phyloP scores from a whole-genome alignment of 2,329 filamentous ascomycete genomes.

The Aspergillus oerlinghausenensis region DNA sequence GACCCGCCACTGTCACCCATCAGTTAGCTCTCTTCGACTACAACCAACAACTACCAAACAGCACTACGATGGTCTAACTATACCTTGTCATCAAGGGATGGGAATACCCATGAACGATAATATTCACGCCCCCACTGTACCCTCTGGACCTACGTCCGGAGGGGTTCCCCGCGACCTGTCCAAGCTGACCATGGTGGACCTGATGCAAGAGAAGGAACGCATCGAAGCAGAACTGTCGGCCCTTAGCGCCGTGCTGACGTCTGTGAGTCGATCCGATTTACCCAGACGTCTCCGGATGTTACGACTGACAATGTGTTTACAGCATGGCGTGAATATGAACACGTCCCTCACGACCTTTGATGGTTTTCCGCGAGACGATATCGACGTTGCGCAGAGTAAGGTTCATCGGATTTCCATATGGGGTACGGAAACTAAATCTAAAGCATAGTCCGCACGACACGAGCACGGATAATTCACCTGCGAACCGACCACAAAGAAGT shows the following conservation, averaged over 20 bases:
- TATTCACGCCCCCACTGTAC: slow-evolving; percentile 65
- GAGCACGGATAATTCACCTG: slow-evolving; percentile 80
- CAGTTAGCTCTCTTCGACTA: not conserved
- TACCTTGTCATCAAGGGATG: slow-evolving; percentile 35
- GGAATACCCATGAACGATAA: slow-evolving; percentile 59
- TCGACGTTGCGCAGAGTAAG: slow-evolving; percentile 91
- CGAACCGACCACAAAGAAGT: slow-evolving; percentile 91
- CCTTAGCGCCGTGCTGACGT: slow-evolving; percentile 79
- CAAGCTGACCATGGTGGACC: slow-evolving; percentile 68
- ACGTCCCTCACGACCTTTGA: slow-evolving; percentile 82
- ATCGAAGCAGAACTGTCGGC: slow-evolving; percentile 84
- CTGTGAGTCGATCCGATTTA: slow-evolving; percentile 51
- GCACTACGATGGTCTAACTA: not conserved
- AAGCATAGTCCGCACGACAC: slow-evolving; percentile 75
- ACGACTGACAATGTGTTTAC: slow-evolving; percentile 12
- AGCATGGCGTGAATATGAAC: slow-evolving; percentile 93
- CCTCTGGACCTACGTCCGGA: slow-evolving; percentile 70
- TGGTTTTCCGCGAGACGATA: slow-evolving; percentile 86
- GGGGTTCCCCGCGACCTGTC: slow-evolving; percentile 55
- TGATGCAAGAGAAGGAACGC: slow-evolving; percentile 78
- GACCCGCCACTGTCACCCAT: not conserved
- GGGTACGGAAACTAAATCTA: slow-evolving; percentile 11
- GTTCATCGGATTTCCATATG: not conserved
- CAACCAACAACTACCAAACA: not conserved
- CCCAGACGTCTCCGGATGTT: not conserved